Evolutionary conservation across 1,284 basidiomycete species (phyloP).

Genomic region (Trichosporon sp.): DNA sequence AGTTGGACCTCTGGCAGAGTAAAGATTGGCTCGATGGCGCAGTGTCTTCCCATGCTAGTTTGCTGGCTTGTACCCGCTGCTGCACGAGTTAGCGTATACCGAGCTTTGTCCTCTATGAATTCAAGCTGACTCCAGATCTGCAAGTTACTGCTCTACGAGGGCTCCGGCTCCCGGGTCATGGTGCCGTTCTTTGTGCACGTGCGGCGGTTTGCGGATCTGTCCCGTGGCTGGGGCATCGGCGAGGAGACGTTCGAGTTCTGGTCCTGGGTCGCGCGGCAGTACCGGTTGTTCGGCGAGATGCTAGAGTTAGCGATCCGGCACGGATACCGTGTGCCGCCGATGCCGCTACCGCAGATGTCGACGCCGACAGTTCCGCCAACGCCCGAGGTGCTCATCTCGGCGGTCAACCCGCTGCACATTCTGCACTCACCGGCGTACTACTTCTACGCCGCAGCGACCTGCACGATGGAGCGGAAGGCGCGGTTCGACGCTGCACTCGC

Average conservation of each 20-base stretch:
- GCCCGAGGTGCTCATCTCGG: slow-evolving; percentile 37
- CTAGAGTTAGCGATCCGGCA: slow-evolving; percentile 70
- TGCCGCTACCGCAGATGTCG: slow-evolving; percentile 18
- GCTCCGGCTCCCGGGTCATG: slow-evolving; percentile 68
- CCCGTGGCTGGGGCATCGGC: slow-evolving; percentile 92
- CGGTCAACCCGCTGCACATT: slow-evolving; percentile 50
- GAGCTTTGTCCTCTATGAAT: too few relatives aligned
- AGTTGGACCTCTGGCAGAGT: too few relatives aligned
- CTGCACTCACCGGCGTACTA: slow-evolving; percentile 86
- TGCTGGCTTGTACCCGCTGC: too few relatives aligned
- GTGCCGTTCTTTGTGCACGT: slow-evolving; percentile 78
- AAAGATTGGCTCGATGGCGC: too few relatives aligned
- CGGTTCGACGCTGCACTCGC: slow-evolving; percentile 60
- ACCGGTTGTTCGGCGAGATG: slow-evolving; percentile 80
- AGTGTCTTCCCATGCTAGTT: too few relatives aligned
- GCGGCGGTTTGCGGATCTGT: slow-evolving; percentile 77
- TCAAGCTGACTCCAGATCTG: slow-evolving; percentile 58
- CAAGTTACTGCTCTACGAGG: slow-evolving; percentile 82
- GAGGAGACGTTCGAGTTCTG: slow-evolving; percentile 94
- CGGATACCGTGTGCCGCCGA: slow-evolving; percentile 42
- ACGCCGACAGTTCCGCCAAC: slow-evolving; percentile 23
- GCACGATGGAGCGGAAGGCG: slow-evolving; percentile 66
- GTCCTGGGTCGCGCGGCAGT: slow-evolving; percentile 94
- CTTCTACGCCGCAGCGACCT: slow-evolving; percentile 78
- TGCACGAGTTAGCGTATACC: too few relatives aligned